Conservation (phyloP, 768 basidiomycete genomes). For the Trametes gibbosa region DNA sequence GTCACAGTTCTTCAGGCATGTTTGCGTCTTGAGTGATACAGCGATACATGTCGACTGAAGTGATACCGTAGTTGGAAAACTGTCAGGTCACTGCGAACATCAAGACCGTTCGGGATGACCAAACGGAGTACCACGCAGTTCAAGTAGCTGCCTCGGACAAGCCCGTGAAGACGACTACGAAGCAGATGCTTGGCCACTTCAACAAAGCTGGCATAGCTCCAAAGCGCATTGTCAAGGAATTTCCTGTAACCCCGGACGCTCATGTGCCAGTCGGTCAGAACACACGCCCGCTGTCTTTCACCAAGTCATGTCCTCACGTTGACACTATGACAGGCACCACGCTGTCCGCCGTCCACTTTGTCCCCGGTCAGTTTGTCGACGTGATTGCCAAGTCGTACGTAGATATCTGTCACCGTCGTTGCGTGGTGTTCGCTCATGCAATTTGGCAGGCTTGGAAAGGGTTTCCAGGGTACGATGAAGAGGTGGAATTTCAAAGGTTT, state of each 20-base stretch:
- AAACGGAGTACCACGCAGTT: conserved; percentile 83
- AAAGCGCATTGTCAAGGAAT: conserved; percentile 85
- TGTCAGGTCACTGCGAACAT: conserved; percentile 88
- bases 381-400: conserved; percentile 87
- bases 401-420: background rate
- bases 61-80: conserved; percentile 62
- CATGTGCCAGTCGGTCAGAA: conserved; percentile 82
- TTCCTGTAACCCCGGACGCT: conserved; percentile 84
- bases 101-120: conserved; percentile 57
- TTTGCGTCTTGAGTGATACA: background rate
- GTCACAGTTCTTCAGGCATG: conserved; percentile 91
- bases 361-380: conserved; percentile 95
- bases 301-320: background rate
- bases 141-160: conserved; percentile 86
- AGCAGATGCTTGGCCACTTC: conserved; percentile 89
- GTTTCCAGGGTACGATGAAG: conserved; percentile 97
- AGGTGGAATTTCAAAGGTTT: conserved; percentile 91
- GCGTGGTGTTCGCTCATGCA: background rate
- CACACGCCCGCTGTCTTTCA: background rate
- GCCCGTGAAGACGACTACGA: conserved; percentile 66
- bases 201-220: conserved; percentile 74
- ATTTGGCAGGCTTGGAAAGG: conserved; percentile 81
- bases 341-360: conserved; percentile 90
- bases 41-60: conserved; percentile 15
- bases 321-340: conserved; percentile 66